These are phyloP conservation scores for Dactylis glomerata DNA, from an alignment of 176 grass and related monocot genomes.

Conservation along the genomic window DNA sequence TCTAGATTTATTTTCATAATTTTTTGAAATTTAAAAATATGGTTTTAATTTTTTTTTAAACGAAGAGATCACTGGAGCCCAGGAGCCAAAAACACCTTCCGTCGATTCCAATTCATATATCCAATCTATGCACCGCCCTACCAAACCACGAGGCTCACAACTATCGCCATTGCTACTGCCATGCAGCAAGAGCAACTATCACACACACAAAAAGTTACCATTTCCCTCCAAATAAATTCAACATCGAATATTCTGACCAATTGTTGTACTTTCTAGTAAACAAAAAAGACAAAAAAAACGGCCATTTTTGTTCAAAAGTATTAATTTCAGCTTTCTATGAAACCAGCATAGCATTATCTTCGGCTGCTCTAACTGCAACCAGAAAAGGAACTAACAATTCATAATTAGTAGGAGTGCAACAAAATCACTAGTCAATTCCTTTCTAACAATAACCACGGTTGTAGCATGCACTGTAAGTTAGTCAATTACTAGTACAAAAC, in stretches of 20 bases:
- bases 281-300: background rate
- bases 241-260: background rate
- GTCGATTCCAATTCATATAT: slow-evolving; percentile 1
- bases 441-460: background rate
- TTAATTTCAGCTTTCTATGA: background rate
- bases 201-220: background rate
- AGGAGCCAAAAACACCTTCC: no score
- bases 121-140: background rate
- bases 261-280: background rate
- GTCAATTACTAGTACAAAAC: background rate
- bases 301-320: background rate
- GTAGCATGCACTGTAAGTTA: background rate
- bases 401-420: background rate
- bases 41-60: no score
- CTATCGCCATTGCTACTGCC: background rate
- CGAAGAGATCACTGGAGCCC: no score
- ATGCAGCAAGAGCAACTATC: background rate
- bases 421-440: slow-evolving; percentile 5
- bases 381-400: slow-evolving; percentile 2
- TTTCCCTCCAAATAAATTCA: slow-evolving; percentile 7
- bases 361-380: background rate
- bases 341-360: slow-evolving; percentile 3
- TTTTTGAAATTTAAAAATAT: no score
- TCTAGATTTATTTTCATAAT: no score
- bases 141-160: slow-evolving; percentile 10